Percentiles rank a stretch among this genome's conserved stretches.
Conservation (phyloP, 139 green algal genomes). For the Parachlorella kessleri region DNA sequence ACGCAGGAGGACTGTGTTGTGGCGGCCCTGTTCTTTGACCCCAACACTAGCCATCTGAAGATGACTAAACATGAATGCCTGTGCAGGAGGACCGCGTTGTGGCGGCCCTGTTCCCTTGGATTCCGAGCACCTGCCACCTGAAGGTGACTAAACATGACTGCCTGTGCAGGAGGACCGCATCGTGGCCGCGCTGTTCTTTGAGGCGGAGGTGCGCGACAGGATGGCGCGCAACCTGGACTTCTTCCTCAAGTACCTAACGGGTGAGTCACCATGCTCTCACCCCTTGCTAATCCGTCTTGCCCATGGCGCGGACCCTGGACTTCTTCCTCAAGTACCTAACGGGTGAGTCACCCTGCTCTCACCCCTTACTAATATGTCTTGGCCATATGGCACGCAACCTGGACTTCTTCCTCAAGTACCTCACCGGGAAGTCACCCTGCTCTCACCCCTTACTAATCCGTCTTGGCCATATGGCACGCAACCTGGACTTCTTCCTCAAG, state of each 20-base stretch:
- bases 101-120: slow-evolving; percentile 27
- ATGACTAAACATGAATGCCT: too few species aligned
- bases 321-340: slow-evolving; percentile 97
- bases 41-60: too few species aligned
- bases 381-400: slow-evolving; percentile 89
- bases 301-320: slow-evolving; percentile 91
- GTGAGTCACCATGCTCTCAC: too few species aligned
- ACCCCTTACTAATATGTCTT: too few species aligned
- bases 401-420: slow-evolving; percentile 97
- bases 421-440: slow-evolving; percentile 84
- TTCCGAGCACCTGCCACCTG: too few species aligned
- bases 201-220: slow-evolving; percentile 64
- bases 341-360: too few species aligned
- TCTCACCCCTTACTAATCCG: too few species aligned
- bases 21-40: too few species aligned
- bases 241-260: slow-evolving; percentile 94
- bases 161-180: slow-evolving; percentile 16
- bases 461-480: slow-evolving; percentile 81
- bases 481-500: slow-evolving; percentile 97
- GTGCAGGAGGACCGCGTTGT: slow-evolving; percentile 29
- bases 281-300: too few species aligned
- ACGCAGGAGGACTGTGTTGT: too few species aligned
- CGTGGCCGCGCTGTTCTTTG: slow-evolving; percentile 33
- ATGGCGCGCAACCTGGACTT: slow-evolving; percentile 95
- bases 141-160: too few species aligned